Base-by-base conservation (phyloP, 768 basidiomycete species). In the Dacryopinax spathularia region DNA sequence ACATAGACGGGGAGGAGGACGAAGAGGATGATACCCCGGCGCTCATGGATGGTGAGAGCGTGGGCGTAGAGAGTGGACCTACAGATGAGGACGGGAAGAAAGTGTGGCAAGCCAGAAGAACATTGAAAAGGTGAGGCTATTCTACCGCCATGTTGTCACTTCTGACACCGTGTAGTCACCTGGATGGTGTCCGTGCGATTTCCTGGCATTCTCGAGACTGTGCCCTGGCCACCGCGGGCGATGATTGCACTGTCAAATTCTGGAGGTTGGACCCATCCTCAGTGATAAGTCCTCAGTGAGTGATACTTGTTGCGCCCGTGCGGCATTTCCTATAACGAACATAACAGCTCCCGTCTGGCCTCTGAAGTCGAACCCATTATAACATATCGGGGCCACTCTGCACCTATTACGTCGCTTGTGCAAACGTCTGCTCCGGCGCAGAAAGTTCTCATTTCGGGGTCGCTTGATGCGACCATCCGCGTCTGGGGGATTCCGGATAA, bases 231-330 rank as follows among this genome's bases (percentile, higher is more conserved):
- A 91, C 88, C 48, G 96, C 88, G 25, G 91, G 93, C 31, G 95
- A 97, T 72, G 96, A 99, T 72, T 89, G 84, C 72, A 93, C 91
- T 6, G 86, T 98, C 62, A 99, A 99, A 74, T 82, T 97, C 61
- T 99, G 96, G 96, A 82, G 90, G 63, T 82, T 91, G 77, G 90
- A 95, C 67, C 81, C 87, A 16, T 77, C 84, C 60, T 34, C 33
- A 31, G 34, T 22, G 34, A 22, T 61, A 61, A 60, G 41, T 41
- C 60, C 60, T 71, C 61, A 70, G 60, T 56, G 60, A 18, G 41
- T 66, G 27, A 60, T 25, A n/a, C 18, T 48, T 59, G 65, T 69
- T 68, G 60, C 39, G 34, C 61, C 62, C 67, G 43, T 48, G n/a
- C n/a, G n/a, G n/a, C 67, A 63, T 43, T 33, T 62, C 34, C 65